A percentile compares a stretch with the other conserved stretches of the same genome.
Conservation (phyloP, 2,329 filamentous ascomycete species). For the Helotiales sp. region DNA sequence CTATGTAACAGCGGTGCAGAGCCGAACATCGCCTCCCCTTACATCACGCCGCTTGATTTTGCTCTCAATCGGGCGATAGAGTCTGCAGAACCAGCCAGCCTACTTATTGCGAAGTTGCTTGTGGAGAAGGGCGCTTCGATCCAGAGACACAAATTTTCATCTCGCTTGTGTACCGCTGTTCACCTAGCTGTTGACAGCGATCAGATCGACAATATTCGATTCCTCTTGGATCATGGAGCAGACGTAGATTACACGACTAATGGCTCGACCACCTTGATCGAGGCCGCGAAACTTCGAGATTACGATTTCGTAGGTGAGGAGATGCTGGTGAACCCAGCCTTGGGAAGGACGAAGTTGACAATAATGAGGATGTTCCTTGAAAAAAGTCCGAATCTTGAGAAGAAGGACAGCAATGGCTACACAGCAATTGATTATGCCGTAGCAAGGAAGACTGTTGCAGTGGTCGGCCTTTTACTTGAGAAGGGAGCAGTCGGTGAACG, state of each 20-base stretch:
- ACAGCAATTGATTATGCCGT: not conserved
- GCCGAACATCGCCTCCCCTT: not conserved
- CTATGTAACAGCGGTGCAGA: not conserved
- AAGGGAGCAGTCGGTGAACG: not conserved
- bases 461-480: not conserved
- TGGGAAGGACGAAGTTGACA: not conserved
- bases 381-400: not conserved
- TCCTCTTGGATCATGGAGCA: not conserved
- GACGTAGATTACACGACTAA: not conserved
- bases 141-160: not conserved
- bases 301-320: no score
- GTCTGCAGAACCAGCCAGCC: not conserved
- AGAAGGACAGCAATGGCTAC: not conserved
- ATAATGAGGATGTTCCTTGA: not conserved
- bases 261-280: not conserved
- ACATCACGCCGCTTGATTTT: not conserved
- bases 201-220: not conserved
- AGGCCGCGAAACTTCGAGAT: not conserved
- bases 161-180: no score
- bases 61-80: no score
- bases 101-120: not conserved
- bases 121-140: not conserved
- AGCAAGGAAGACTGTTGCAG: not conserved
- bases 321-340: not conserved
- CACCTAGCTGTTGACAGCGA: not conserved